Evolutionary conservation across 352 stramenopile species (phyloP), one percentile per base, ranked within the genome.

Genomic region (Globisporangium nunn): DNA sequence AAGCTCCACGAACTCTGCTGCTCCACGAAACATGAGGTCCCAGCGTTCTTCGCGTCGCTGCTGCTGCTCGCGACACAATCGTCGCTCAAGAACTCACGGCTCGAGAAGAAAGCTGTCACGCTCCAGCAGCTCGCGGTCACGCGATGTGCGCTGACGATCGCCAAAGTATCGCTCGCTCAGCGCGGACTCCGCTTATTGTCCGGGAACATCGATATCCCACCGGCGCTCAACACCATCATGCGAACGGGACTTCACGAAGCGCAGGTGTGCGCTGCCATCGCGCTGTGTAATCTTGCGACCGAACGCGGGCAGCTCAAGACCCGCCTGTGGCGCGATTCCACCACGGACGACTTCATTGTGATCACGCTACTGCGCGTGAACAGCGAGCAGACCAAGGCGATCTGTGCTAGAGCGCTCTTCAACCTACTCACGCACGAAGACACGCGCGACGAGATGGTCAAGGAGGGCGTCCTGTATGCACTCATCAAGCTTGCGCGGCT

Each of bases 341-440:
- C 79, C 37, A 81, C 86, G 30, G 85, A 86, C 15, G 87, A 95
- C 57, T 94, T 95, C 55, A 90, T 95, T 50, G 87, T 94, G 33
- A 88, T 93, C 63, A 87, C 83, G 18, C 55, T 96, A 3, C 54
- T 96, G 59, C 83, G 85, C 18, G 71, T 93, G 14, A 96, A 96
- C 62, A 87, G 72, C 58, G 74, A 78, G 48, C 57, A 82, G 57
- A 95, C 85, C 23, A 95, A 96, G 54, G 76, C 81, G 45, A 87
- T 93, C 15, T 95, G 85, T 45, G 75, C 83, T 41, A 85, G 87
- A 54, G 76, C 79, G 15, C 69, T 96, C 37, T 96, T 96, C 59
- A 96, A 95, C 54, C 53, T 96, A 28, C 64, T 96, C 15, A 78
- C 78, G 1, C 84, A 94, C 54, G 78, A 93, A 37, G 83, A 89